Percentiles rank a stretch among this genome's conserved stretches.
Evolutionary conservation across 306 rosid species (phyloP).

Genomic region (Prunus mira): DNA sequence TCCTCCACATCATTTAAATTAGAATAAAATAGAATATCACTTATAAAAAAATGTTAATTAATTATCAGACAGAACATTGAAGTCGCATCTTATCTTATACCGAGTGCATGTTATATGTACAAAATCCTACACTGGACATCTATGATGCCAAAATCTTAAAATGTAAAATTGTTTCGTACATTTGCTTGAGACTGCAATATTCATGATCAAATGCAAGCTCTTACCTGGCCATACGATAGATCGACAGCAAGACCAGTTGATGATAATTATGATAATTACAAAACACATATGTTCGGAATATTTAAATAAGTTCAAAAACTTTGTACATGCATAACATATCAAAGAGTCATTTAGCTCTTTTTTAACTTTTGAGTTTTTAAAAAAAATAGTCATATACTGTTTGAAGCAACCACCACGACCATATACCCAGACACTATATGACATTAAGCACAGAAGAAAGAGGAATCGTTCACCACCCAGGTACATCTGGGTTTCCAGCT

Average conservation of each 20-base stretch:
- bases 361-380: neutral
- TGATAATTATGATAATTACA: neutral
- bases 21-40: no score
- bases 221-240: neutral
- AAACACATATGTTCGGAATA: neutral
- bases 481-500: slow-evolving; percentile 4
- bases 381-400: no score
- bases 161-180: no score
- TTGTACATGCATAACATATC: slow-evolving; percentile 17
- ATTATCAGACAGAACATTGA: no score
- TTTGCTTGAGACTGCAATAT: no score
- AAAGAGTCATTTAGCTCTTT: neutral
- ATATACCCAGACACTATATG: neutral
- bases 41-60: no score
- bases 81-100: no score
- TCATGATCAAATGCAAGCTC: neutral
- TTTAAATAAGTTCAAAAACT: neutral
- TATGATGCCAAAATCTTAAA: no score
- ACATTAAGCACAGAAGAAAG: neutral
- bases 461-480: neutral
- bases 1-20: no score
- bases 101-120: no score
- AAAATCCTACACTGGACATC: no score
- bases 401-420: neutral
- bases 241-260: neutral